These are phyloP conservation scores for Fusarium clavum DNA, from an alignment of 2,329 filamentous ascomycete genomes.

Conservation along the genomic window DNA sequence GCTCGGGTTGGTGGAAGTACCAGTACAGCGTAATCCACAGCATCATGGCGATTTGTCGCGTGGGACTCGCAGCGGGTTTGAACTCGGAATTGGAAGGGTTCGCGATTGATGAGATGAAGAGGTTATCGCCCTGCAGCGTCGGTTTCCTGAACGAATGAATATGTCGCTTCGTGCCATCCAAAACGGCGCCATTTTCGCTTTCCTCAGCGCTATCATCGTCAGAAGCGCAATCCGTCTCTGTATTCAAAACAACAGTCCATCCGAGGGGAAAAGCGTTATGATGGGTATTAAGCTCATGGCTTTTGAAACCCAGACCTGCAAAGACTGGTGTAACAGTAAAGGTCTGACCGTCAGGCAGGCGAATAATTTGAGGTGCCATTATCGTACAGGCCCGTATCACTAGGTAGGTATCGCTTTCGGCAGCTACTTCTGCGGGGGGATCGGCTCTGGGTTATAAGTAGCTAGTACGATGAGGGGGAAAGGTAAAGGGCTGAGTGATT, in stretches of 20 bases:
- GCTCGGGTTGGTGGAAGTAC: constrained; percentile 93
- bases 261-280: constrained; percentile 82
- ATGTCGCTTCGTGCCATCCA: constrained; percentile 40
- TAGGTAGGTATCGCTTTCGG: constrained; percentile 12
- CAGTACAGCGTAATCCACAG: constrained; percentile 94
- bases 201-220: constrained; percentile 44
- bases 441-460: constrained; percentile 44
- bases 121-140: constrained; percentile 80
- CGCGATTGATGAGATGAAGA: constrained; percentile 93
- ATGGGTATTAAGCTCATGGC: constrained; percentile 77
- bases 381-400: constrained; percentile 4
- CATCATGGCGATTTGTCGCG: constrained; percentile 95
- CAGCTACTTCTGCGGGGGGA: constrained; percentile 31
- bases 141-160: constrained; percentile 70
- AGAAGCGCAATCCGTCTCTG: constrained; percentile 54
- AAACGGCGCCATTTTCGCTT: constrained; percentile 33
- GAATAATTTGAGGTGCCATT: constrained; percentile 64
- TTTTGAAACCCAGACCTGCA: constrained; percentile 91
- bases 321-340: constrained; percentile 87
- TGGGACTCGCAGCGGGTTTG: constrained; percentile 82
- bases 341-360: constrained; percentile 88
- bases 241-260: constrained; percentile 90
- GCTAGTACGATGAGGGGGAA: constrained; percentile 32
- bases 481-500: constrained; percentile 12
- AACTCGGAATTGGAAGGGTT: constrained; percentile 84